Evolutionary conservation across 768 basidiomycete species (phyloP), one percentile per base, ranked within the genome.

Genomic region (Pleurotus tuoliensis): DNA sequence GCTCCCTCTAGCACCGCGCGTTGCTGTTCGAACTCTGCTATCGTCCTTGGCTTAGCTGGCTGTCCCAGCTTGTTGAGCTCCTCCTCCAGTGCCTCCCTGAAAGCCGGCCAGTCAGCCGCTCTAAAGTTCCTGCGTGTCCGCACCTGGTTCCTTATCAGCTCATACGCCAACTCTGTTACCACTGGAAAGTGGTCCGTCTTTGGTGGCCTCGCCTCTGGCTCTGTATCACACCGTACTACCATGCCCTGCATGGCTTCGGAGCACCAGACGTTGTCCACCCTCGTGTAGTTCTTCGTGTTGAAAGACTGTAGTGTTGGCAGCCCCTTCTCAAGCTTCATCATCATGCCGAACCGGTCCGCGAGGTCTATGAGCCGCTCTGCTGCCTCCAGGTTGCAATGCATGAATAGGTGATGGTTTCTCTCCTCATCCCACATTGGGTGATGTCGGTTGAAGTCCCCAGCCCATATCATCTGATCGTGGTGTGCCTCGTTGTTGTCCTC

Each of bases 381-480:
- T 0, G 34, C 47, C 3, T 60, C 49, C 0, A 65, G 55, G 3
- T 47, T 47, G 7, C 1, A 27, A 1, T 12, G 39, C 0, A 60
- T 66, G 51, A 70, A 71, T 0, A 72, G 62, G 18, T 69, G 65
- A 0, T 24, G 4, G 57, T 76, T 73, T 0, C 55, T 4, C 0
- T 51, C 38, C 1, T 66, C 61, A n/a, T 78, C 76, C 76, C 76
- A 77, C 2, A 67, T 39, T 0, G 69, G 68, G 61, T 75, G 72
- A 53, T 76, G 76, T 6, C 69, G 56, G 61, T 77, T 76, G 67
- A 76, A 75, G 63, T 77, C 70, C 0, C 73, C 74, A 0, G 63
- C 41, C 69, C 67, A 70, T 3, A 73, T 41, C 27, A 27, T 27
- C 7, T 27, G 27, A 5, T 5, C 27, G 2, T 20, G 20, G 20